These are phyloP conservation scores for Penicillium carneum DNA, from an alignment of 2,329 filamentous ascomycete genomes.

Conservation along the genomic window DNA sequence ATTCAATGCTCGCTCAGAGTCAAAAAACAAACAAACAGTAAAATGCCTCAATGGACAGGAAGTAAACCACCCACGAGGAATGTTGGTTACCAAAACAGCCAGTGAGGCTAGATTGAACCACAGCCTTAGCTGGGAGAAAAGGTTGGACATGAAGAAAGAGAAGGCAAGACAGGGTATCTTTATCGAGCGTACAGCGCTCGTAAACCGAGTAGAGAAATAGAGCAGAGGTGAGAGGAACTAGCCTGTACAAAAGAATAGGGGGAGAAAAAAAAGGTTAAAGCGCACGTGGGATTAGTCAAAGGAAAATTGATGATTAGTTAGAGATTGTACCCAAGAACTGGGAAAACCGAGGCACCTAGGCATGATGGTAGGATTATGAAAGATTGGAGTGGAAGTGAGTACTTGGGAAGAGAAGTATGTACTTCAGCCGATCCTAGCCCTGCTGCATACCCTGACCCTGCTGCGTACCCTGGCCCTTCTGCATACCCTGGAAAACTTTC, in stretches of 20 bases:
- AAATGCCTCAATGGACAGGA: slow-evolving; percentile 14
- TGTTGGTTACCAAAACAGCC: slow-evolving; percentile 20
- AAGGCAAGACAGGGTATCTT: slow-evolving; percentile 40
- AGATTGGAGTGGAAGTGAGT: background rate
- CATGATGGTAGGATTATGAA: background rate
- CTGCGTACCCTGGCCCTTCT: no score
- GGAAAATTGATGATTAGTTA: background rate
- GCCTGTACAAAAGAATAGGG: slow-evolving; percentile 14
- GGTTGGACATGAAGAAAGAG: slow-evolving; percentile 21
- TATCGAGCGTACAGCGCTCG: slow-evolving; percentile 43
- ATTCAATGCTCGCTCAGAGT: slow-evolving; percentile 32
- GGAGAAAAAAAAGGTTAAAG: background rate
- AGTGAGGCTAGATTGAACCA: slow-evolving; percentile 6
- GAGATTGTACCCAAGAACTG: background rate
- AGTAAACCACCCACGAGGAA: slow-evolving; percentile 22
- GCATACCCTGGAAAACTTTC: slow-evolving; percentile 70
- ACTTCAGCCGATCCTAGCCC: slow-evolving; percentile 22
- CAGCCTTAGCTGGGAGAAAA: slow-evolving; percentile 15
- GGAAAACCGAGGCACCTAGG: background rate
- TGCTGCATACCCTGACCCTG: slow-evolving; percentile 15
- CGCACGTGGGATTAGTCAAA: background rate
- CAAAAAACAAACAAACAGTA: slow-evolving; percentile 7
- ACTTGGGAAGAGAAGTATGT: background rate
- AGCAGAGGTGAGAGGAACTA: slow-evolving; percentile 10
- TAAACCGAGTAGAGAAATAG: slow-evolving; percentile 25